These are phyloP conservation scores for Chalciporus pseudorubinellus DNA, from an alignment of 768 basidiomycete genomes.

Conservation along the genomic window DNA sequence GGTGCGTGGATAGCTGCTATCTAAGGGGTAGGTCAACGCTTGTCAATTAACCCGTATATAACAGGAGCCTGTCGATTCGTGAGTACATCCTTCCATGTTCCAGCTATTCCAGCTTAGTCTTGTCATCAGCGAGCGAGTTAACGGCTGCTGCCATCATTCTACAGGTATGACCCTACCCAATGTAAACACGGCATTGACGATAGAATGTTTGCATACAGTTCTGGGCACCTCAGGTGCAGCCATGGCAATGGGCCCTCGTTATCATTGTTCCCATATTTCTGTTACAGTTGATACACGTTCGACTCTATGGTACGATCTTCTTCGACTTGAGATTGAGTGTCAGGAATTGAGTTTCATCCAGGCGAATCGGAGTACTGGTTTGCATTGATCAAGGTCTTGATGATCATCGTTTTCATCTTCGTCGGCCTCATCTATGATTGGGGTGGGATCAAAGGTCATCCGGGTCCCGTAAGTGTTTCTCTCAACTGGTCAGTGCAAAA, in stretches of 20 bases:
- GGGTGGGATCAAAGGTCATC: constrained; percentile 55
- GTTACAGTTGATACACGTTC: constrained; percentile 54
- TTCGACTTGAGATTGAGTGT: not conserved
- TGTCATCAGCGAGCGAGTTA: constrained; percentile 48
- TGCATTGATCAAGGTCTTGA: constrained; percentile 60
- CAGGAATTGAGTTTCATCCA: constrained; percentile 14
- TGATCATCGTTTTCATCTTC: constrained; percentile 61
- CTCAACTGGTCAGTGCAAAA: not conserved
- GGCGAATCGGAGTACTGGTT: constrained; percentile 66
- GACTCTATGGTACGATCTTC: constrained; percentile 48
- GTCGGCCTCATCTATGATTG: constrained; percentile 62
- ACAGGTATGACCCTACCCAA: constrained; percentile 29
- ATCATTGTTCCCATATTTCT: constrained; percentile 53
- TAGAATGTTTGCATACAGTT: constrained; percentile 20
- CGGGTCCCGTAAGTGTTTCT: constrained; percentile 47
- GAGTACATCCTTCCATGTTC: constrained; percentile 10
- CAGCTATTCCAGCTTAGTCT: constrained; percentile 12
- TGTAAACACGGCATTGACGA: not conserved
- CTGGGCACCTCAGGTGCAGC: constrained; percentile 46
- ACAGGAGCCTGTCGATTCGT: constrained; percentile 42
- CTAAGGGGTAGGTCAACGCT: too few species aligned
- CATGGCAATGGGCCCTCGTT: constrained; percentile 57
- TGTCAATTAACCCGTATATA: not conserved
- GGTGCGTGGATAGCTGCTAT: constrained; percentile 19
- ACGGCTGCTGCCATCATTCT: constrained; percentile 56